Percentiles rank a stretch among this genome's conserved stretches.
Conservation (phyloP, 2,329 filamentous ascomycete species). For the Botryotinia globosa region DNA sequence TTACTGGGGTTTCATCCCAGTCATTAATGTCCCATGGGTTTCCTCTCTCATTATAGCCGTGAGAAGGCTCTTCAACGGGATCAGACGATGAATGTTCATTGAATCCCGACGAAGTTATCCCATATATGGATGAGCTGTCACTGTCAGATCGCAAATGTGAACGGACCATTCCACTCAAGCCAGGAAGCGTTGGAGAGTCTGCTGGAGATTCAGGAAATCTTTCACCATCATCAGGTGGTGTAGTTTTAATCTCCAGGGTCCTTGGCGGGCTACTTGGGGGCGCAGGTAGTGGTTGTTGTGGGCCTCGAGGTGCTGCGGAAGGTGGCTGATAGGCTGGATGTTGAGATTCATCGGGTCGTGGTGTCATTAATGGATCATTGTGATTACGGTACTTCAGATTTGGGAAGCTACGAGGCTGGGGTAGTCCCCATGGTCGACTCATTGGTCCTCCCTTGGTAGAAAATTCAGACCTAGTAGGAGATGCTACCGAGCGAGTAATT, state of each 20-base stretch:
- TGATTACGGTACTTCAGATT: conserved; percentile 31
- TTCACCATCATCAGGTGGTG: conserved; percentile 8
- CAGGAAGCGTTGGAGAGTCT: conserved; percentile 77
- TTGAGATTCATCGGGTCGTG: conserved; percentile 35
- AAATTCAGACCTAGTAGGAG: conserved; percentile 21
- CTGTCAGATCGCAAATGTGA: conserved; percentile 82
- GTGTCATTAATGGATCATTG: conserved; percentile 28
- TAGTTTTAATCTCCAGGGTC: conserved; percentile 15
- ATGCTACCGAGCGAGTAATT: conserved; percentile 24
- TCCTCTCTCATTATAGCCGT: conserved; percentile 40
- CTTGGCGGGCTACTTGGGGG: neutral
- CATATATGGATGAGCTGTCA: conserved; percentile 76
- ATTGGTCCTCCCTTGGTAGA: conserved; percentile 18
- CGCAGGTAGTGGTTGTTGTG: conserved; percentile 9
- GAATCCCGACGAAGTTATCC: conserved; percentile 45
- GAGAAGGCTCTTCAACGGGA: conserved; percentile 33
- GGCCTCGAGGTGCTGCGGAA: neutral
- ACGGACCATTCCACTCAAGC: conserved; percentile 76
- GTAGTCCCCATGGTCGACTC: conserved; percentile 16
- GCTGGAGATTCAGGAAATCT: conserved; percentile 23
- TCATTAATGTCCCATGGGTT: conserved; percentile 47
- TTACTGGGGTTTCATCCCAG: conserved; percentile 31
- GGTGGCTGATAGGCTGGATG: conserved; percentile 32
- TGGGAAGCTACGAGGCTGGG: conserved; percentile 28
- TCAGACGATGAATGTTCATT: conserved; percentile 43